Percentiles rank a stretch among this genome's conserved stretches.
These are phyloP conservation scores for Globisporangium yorkense DNA, from an alignment of 352 stramenopile species.

Conservation along the genomic window DNA sequence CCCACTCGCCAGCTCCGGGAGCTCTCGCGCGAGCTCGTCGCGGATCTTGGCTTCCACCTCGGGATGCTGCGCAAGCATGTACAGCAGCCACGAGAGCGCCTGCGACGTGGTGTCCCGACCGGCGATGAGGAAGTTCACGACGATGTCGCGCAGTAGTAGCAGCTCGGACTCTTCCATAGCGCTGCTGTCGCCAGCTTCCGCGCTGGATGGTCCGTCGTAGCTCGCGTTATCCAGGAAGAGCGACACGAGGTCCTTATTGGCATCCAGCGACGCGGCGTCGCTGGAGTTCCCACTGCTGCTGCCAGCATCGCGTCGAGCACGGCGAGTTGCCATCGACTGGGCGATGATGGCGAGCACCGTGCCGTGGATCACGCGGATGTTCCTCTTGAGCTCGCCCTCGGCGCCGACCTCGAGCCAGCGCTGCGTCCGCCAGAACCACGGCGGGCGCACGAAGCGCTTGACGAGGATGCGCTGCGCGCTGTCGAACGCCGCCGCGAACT, in stretches of 20 bases:
- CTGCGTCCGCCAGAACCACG: constrained; percentile 39
- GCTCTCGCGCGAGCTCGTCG: constrained; percentile 16
- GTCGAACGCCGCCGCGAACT: constrained; percentile 54
- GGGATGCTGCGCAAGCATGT: constrained; percentile 30
- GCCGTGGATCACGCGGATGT: constrained; percentile 31
- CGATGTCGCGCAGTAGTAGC: constrained; percentile 31
- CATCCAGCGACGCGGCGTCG: neutral
- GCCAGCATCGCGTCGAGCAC: neutral
- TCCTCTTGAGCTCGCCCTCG: constrained; percentile 23
- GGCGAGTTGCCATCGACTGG: constrained; percentile 12
- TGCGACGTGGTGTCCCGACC: constrained; percentile 38
- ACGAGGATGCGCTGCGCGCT: constrained; percentile 21
- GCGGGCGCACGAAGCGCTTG: constrained; percentile 30
- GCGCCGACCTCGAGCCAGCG: constrained; percentile 25
- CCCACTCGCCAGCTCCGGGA: constrained; percentile 2
- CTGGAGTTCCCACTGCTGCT: neutral
- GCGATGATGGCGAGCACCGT: constrained; percentile 35
- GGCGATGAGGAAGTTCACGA: constrained; percentile 46
- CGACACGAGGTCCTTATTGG: constrained; percentile 30
- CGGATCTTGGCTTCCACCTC: constrained; percentile 22
- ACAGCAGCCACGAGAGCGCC: constrained; percentile 40
- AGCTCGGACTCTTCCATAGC: constrained; percentile 5
- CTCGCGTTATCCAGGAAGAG: constrained; percentile 37
- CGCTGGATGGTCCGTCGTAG: neutral
- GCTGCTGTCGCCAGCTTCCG: neutral